Evolutionary conservation across 495 filamentous ascomycete genomes (phyloP).

Genomic region (Trichoderma parareesei): DNA sequence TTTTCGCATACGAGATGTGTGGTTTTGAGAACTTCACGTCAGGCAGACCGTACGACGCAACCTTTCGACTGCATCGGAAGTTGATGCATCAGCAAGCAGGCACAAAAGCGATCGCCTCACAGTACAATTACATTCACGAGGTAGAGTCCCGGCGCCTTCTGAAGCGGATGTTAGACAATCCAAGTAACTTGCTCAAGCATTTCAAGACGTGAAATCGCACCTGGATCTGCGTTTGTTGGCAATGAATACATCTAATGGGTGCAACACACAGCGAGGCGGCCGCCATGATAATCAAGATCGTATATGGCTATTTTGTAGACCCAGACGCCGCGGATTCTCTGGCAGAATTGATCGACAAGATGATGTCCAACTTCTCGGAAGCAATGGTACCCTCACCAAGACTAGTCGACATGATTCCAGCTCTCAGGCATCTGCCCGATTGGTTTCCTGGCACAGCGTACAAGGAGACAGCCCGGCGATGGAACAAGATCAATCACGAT

Average conservation of each 20-base stretch:
- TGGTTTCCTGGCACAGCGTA: slow-evolving; percentile 45
- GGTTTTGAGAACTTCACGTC: neutral
- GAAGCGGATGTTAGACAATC: slow-evolving; percentile 25
- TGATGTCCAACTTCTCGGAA: slow-evolving; percentile 31
- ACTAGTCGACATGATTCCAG: slow-evolving; percentile 36
- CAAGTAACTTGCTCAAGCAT: slow-evolving; percentile 25
- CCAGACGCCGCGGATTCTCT: slow-evolving; percentile 29
- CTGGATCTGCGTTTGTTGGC: neutral
- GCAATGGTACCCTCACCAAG: slow-evolving; percentile 32
- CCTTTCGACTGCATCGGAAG: slow-evolving; percentile 2
- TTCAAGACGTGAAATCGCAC: slow-evolving; percentile 22
- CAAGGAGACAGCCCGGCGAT: slow-evolving; percentile 28
- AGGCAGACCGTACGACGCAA: neutral
- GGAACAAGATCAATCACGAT: slow-evolving; percentile 18
- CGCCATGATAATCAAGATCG: slow-evolving; percentile 33
- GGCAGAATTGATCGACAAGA: slow-evolving; percentile 28
- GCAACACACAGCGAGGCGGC: slow-evolving; percentile 19
- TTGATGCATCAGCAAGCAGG: slow-evolving; percentile 4
- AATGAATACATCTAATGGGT: neutral
- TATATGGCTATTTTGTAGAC: slow-evolving; percentile 38
- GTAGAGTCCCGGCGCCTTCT: slow-evolving; percentile 28
- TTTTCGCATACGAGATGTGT: neutral
- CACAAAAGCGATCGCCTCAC: neutral
- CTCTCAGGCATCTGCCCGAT: slow-evolving; percentile 33
- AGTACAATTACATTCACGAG: slow-evolving; percentile 30